Evolutionary conservation across 441 rosid genomes (phyloP).

Genomic region (Manihot esculenta): DNA sequence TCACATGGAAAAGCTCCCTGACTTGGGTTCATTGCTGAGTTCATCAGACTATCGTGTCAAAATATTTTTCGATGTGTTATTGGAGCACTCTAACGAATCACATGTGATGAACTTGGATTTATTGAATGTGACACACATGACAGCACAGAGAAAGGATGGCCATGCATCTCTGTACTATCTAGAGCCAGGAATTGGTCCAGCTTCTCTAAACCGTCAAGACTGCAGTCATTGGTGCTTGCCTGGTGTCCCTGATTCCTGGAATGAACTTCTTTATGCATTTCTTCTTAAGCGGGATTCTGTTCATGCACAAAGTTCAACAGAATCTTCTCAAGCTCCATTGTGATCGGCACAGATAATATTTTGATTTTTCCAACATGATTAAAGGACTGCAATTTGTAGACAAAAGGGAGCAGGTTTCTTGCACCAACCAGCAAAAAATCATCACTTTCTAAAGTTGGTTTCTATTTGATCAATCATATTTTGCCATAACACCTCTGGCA

Average conservation of each 20-base stretch:
- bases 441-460: constrained; percentile 5
- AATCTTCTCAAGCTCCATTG: constrained; percentile 15
- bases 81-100: constrained; percentile 26
- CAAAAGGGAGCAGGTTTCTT: constrained; percentile 4
- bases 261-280: constrained; percentile 55
- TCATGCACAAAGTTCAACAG: constrained; percentile 6
- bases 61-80: constrained; percentile 32
- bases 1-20: constrained; percentile 55
- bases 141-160: constrained; percentile 51
- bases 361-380: constrained; percentile 4
- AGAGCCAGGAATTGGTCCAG: constrained; percentile 39
- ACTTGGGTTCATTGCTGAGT: constrained; percentile 33
- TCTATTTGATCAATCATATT: not conserved
- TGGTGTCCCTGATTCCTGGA: constrained; percentile 71
- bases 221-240: constrained; percentile 78
- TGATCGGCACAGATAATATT: constrained; percentile 2
- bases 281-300: constrained; percentile 38
- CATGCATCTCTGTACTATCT: constrained; percentile 54
- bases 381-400: not conserved
- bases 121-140: constrained; percentile 51
- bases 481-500: not conserved
- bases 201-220: constrained; percentile 49
- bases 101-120: constrained; percentile 28
- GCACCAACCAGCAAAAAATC: constrained; percentile 7
- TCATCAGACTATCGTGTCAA: constrained; percentile 31